Conservation (phyloP, 495 filamentous ascomycete genomes). For the Neurospora discreta region DNA sequence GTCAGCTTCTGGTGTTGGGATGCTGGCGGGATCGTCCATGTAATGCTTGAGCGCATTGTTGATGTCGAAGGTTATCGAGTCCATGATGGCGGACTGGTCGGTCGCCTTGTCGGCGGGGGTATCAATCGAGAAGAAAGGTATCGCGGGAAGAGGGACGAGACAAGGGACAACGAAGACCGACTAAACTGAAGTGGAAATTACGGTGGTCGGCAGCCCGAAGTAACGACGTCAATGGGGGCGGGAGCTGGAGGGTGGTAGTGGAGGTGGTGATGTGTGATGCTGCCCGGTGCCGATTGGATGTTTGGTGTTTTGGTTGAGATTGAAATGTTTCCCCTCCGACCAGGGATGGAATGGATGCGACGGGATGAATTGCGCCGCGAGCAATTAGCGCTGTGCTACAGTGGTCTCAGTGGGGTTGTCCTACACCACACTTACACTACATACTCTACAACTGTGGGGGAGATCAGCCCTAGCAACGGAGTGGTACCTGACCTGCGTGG, state of each 20-base stretch:
- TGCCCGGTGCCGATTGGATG: background rate
- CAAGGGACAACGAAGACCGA: background rate
- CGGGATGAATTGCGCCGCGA: background rate
- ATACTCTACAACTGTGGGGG: background rate
- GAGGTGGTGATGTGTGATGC: background rate
- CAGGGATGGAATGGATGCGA: background rate
- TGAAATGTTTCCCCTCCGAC: background rate
- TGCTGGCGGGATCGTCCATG: constrained; percentile 74
- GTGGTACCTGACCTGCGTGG: background rate
- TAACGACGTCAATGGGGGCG: background rate
- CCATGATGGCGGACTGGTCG: constrained; percentile 42
- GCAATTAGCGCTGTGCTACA: background rate
- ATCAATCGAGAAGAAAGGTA: constrained; percentile 1
- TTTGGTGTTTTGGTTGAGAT: background rate
- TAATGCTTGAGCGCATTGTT: constrained; percentile 93
- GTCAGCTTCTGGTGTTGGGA: constrained; percentile 83
- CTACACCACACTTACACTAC: too few relatives aligned
- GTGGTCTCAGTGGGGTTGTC: background rate
- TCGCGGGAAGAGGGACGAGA: background rate
- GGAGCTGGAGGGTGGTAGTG: background rate
- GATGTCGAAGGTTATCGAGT: constrained; percentile 75
- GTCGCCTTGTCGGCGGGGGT: constrained; percentile 12
- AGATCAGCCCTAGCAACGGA: background rate
- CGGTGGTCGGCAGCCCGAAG: background rate
- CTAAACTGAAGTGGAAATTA: background rate